Base-by-base conservation (phyloP, 352 stramenopile species). In the Pythium dissotocum region DNA sequence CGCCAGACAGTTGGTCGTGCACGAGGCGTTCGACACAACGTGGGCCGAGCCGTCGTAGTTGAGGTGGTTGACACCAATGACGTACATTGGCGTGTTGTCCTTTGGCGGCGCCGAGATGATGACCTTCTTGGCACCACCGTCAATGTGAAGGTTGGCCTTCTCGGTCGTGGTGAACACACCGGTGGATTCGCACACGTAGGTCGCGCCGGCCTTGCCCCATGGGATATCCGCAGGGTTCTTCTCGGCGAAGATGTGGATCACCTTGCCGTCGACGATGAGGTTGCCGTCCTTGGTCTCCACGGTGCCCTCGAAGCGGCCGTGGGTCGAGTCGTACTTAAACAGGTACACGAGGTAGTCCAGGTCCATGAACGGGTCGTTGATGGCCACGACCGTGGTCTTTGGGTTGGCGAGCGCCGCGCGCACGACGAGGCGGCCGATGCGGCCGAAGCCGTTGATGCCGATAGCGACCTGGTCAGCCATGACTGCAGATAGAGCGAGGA, bases 261-360 rank as follows among this genome's bases (percentile, higher is more conserved):
- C 51, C n/a, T 83, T 60, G 65, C 76, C 78, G 58, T 85, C 76
- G 6, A 85, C 76, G 30, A 83, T 58, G 26, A 85, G 61, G 88
- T 75, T 98, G 71, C 87, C 92, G 67, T 88, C 86, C 72, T 96
- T 88, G 62, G 79, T 77, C 61, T 95, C 88, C 35, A 98, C 87
- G 30, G 81, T 95, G 71, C 95, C 94, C 55, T 85, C 76, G 78
- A 82, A 98, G 35, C 79, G 83, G 76, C 96, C 96, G 83, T 99
- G 96, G 63, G 97, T 94, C 71, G 95, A 96, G 82, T 99, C 96
- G 78, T 98, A 98, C 90, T 98, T 98, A 83, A 98, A 95, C 65
- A 98, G 84, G 82, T 99, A 98, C 46, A 87, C 88, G 77, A 87
- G 76, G 74, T 85, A 83, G 60, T 82, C 76, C 16, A 85, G 55